Evolutionary conservation across 1,284 basidiomycete genomes (phyloP).

Genomic region (Schizophyllum commune): DNA sequence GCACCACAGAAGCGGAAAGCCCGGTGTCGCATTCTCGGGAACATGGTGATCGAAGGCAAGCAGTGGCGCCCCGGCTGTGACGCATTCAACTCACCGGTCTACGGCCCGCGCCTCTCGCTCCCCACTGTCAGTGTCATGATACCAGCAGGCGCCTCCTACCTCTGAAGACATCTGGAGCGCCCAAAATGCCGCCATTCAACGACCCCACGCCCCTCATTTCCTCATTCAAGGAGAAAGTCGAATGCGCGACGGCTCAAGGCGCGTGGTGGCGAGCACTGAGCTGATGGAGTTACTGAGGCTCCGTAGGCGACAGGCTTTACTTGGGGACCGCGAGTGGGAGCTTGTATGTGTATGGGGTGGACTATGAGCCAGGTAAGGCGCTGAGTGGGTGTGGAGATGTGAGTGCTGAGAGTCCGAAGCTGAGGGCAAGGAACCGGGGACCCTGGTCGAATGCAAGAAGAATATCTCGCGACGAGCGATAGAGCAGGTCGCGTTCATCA

Average conservation of each 20-base stretch:
- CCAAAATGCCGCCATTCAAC: constrained; percentile 33
- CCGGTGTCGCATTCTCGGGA: too few relatives aligned
- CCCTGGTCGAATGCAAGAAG: constrained; percentile 61
- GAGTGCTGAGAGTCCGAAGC: constrained; percentile 14
- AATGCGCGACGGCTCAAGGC: constrained; percentile 46
- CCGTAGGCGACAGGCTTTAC: constrained; percentile 67
- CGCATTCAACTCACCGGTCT: too few relatives aligned
- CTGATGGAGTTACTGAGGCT: not conserved
- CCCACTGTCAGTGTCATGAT: not conserved
- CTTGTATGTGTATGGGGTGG: constrained; percentile 57
- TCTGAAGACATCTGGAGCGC: not conserved
- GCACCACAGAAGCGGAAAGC: too few relatives aligned
- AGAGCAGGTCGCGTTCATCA: constrained; percentile 81
- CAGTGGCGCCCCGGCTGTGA: too few relatives aligned
- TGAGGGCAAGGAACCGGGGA: constrained; percentile 31
- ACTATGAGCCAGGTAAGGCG: constrained; percentile 24
- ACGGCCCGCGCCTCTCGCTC: not conserved
- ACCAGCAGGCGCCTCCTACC: too few relatives aligned
- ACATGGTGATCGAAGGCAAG: too few relatives aligned
- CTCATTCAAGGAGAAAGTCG: constrained; percentile 40
- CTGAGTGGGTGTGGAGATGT: constrained; percentile 14
- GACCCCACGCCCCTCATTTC: constrained; percentile 25
- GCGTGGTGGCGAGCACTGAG: not conserved
- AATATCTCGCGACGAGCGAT: constrained; percentile 61
- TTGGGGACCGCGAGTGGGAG: constrained; percentile 68